These are phyloP conservation scores for Funneliformis caledonium DNA, from an alignment of 371 early-diverging fungal genomes.

Conservation along the genomic window DNA sequence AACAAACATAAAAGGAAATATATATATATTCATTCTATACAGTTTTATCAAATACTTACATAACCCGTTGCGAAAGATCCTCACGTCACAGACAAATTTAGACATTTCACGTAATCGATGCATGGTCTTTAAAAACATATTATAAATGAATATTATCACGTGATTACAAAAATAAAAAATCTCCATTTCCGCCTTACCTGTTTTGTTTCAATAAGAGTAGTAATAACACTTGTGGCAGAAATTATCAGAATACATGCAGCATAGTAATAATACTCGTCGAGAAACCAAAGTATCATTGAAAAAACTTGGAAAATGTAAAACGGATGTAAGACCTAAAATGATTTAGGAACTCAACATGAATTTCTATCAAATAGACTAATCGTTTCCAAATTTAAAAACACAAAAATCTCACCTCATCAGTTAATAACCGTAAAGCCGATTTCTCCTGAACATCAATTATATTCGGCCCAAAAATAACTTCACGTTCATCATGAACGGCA, in stretches of 20 bases:
- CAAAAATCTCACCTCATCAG: conserved; percentile 71
- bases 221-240: conserved; percentile 73
- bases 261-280: conserved; percentile 95
- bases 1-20: conserved; percentile 48
- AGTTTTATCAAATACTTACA: conserved; percentile 59
- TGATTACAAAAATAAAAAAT: background rate
- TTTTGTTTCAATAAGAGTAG: conserved; percentile 86
- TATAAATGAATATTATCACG: background rate
- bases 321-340: conserved; percentile 72
- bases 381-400: background rate
- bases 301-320: conserved; percentile 95
- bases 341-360: background rate
- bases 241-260: conserved; percentile 92
- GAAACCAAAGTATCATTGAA: conserved; percentile 88
- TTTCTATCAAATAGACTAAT: background rate
- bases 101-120: conserved; percentile 85
- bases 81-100: conserved; percentile 78
- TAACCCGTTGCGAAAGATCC: conserved; percentile 69
- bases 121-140: conserved; percentile 58
- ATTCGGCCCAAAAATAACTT: conserved; percentile 85
- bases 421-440: conserved; percentile 70
- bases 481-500: conserved; percentile 62
- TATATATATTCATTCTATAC: conserved; percentile 32
- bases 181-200: conserved; percentile 51
- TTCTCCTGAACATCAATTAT: conserved; percentile 82